Percentiles rank a stretch among this genome's conserved stretches.
Conservation (phyloP, 164 flowering plant species). For the Nymphaea colorata region DNA sequence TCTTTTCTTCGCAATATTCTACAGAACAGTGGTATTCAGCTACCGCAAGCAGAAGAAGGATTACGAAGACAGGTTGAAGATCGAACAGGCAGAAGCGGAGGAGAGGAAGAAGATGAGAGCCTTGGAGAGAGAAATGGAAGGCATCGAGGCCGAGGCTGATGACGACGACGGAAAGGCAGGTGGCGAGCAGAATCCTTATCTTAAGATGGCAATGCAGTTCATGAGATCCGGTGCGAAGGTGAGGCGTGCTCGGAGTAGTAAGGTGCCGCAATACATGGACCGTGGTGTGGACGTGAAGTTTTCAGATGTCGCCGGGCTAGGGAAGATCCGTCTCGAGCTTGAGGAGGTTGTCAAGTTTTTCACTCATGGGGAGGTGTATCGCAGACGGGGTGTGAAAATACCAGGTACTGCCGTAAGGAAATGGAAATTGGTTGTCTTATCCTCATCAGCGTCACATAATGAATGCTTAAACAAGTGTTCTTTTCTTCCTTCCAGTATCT, state of each 20-base stretch:
- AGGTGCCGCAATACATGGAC: conserved; percentile 73
- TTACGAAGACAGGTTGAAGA: conserved; percentile 85
- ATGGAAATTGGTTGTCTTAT: background rate
- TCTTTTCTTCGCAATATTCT: conserved; percentile 60
- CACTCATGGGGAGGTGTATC: conserved; percentile 89
- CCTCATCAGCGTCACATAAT: background rate
- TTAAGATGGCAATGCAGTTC: conserved; percentile 73
- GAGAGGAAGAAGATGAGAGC: conserved; percentile 80
- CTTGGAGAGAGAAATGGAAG: conserved; percentile 56
- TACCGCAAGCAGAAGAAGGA: conserved; percentile 74
- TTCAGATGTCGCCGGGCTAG: conserved; percentile 95
- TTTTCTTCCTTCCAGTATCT: too few species aligned
- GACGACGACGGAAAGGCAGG: conserved; percentile 33
- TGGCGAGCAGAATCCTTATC: conserved; percentile 43
- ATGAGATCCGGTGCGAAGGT: conserved; percentile 96
- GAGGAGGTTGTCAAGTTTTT: conserved; percentile 97
- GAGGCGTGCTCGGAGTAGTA: conserved; percentile 39
- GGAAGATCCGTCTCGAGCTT: conserved; percentile 81
- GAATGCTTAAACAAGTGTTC: background rate
- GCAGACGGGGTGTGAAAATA: conserved; percentile 86
- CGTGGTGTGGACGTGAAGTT: conserved; percentile 85
- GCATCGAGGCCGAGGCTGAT: conserved; percentile 44
- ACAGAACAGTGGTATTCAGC: conserved; percentile 52
- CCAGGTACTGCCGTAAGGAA: conserved; percentile 41
- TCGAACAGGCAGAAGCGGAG: conserved; percentile 84